Conservation (phyloP, 805 yeast genomes). For the Isabelozyma gotoi region DNA sequence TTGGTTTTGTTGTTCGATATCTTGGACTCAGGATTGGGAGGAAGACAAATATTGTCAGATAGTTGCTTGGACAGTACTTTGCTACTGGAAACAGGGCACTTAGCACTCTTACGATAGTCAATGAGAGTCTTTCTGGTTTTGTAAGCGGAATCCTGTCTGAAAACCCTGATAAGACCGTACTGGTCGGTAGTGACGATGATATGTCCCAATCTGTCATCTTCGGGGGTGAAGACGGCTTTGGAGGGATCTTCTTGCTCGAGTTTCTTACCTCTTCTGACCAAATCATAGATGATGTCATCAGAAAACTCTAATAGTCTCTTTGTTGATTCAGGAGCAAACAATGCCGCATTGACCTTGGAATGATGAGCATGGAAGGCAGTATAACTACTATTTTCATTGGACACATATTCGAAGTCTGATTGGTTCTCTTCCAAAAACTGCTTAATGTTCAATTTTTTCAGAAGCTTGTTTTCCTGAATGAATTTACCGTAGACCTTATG, state of each 20-base stretch:
- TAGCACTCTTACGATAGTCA: constrained; percentile 1
- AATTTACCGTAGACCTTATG: constrained; percentile 27
- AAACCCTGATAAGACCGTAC: constrained; percentile 69
- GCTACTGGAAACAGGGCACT: background rate
- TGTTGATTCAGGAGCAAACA: constrained; percentile 74
- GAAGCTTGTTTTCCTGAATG: constrained; percentile 25
- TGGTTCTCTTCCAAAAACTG: constrained; percentile 25
- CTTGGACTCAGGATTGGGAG: background rate
- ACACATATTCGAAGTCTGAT: constrained; percentile 18
- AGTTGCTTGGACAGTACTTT: background rate
- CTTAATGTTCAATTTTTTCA: constrained; percentile 22
- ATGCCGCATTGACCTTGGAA: constrained; percentile 69
- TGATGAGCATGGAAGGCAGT: constrained; percentile 77
- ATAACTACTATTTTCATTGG: constrained; percentile 58
- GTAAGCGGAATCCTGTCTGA: constrained; percentile 75
- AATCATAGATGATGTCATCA: constrained; percentile 76
- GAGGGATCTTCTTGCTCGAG: constrained; percentile 7
- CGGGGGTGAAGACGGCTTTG: too few species aligned
- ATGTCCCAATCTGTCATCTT: constrained; percentile 26
- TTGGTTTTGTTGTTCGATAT: background rate
- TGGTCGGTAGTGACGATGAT: constrained; percentile 79
- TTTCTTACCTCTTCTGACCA: constrained; percentile 29
- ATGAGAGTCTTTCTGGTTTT: constrained; percentile 24
- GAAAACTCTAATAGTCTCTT: constrained; percentile 64
- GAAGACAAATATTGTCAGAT: background rate